These are phyloP conservation scores for Purshia tridentata DNA, from an alignment of 306 rosid genomes.

Conservation along the genomic window DNA sequence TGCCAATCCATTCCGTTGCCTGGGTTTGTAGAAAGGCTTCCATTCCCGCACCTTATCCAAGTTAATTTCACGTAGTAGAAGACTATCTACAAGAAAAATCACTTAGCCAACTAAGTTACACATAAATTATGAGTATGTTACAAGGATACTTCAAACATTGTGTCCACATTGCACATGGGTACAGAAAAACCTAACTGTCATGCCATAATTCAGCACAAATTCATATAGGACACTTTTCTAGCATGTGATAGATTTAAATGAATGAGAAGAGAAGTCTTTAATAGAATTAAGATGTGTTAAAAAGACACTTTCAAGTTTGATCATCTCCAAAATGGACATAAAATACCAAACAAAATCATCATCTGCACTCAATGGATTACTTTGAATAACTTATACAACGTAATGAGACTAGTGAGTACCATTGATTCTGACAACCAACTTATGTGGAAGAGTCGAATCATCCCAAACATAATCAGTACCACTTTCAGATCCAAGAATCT, in stretches of 20 bases:
- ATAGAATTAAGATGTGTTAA: background rate
- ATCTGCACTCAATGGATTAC: background rate
- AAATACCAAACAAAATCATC: background rate
- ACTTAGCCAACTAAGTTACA: conserved; percentile 23
- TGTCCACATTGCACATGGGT: background rate
- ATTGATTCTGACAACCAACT: conserved; percentile 57
- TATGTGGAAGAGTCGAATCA: conserved; percentile 83
- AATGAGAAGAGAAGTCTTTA: background rate
- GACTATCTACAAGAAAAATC: conserved; percentile 55
- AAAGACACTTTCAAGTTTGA: background rate
- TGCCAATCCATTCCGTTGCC: conserved; percentile 58
- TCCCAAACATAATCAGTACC: conserved; percentile 89
- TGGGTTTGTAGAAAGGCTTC: conserved; percentile 70
- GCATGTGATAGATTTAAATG: conserved; percentile 5
- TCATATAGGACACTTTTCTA: background rate
- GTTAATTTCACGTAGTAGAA: conserved; percentile 68
- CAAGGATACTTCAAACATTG: conserved; percentile 10
- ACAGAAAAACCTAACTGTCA: background rate
- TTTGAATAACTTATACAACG: conserved; percentile 9
- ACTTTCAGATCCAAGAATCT: conserved; percentile 68
- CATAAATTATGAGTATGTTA: background rate
- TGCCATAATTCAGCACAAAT: background rate
- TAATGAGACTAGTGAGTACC: conserved; percentile 42
- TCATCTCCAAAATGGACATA: conserved; percentile 14
- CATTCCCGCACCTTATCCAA: conserved; percentile 85